Evolutionary conservation across 148 eudicot species (phyloP).

Genomic region (Oxyria digyna): DNA sequence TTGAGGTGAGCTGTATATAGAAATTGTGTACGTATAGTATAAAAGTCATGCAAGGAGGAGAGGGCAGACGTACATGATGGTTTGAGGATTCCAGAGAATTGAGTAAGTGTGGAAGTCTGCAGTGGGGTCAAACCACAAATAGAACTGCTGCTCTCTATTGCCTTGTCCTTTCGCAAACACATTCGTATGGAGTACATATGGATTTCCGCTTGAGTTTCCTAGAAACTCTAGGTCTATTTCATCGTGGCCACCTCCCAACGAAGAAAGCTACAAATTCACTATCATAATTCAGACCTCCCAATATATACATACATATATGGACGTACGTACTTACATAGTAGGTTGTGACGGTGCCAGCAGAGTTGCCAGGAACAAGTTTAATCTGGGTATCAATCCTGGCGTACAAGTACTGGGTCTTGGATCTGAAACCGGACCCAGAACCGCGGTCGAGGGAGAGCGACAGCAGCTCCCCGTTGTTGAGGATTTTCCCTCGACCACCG

Average conservation of each 20-base stretch:
- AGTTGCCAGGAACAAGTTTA: neutral
- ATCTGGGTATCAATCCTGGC: neutral
- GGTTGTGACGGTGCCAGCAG: constrained; percentile 1
- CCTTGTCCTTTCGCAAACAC: constrained; percentile 21
- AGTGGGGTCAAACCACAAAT: constrained; percentile 23
- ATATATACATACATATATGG: neutral
- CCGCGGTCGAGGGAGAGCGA: neutral
- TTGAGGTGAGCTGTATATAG: too few species aligned
- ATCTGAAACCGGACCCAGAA: neutral
- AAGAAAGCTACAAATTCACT: constrained; percentile 13
- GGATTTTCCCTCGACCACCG: neutral
- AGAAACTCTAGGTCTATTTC: constrained; percentile 23
- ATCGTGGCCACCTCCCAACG: constrained; percentile 19
- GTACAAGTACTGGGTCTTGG: neutral
- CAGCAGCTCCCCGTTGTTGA: neutral
- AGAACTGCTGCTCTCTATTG: constrained; percentile 20
- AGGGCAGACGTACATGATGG: constrained; percentile 18
- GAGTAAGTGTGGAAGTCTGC: constrained; percentile 17
- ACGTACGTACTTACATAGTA: neutral
- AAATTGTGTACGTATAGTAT: too few species aligned
- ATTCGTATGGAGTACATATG: constrained; percentile 18
- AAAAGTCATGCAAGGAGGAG: too few species aligned
- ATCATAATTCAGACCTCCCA: too few species aligned
- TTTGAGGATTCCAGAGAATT: constrained; percentile 19
- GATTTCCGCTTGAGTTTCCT: constrained; percentile 17